A percentile compares a stretch with the other conserved stretches of the same genome.
Evolutionary conservation across 176 grass and related monocot species (phyloP).

Genomic region (Aegilops tauschii): DNA sequence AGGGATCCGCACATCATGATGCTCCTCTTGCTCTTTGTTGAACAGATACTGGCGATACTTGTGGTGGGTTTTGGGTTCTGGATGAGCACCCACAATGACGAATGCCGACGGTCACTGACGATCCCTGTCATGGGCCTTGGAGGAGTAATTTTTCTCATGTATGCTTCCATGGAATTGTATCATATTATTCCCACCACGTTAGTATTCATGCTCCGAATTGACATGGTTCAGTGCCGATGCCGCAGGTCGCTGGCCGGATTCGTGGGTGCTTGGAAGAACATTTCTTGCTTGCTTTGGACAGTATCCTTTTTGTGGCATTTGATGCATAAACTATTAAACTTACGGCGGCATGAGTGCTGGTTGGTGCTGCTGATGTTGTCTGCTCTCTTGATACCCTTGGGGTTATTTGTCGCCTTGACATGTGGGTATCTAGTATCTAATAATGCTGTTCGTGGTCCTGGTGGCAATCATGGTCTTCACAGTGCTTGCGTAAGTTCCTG

Average conservation of each 20-base stretch:
- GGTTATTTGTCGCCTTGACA: conserved; percentile 62
- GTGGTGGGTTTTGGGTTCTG: conserved; percentile 89
- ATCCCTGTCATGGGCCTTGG: conserved; percentile 86
- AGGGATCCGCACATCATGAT: conserved; percentile 4
- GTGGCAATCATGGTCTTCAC: conserved; percentile 93
- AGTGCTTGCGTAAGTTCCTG: conserved; percentile 79
- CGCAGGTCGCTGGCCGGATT: conserved; percentile 92
- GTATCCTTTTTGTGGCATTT: conserved; percentile 67
- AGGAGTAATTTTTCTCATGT: conserved; percentile 84
- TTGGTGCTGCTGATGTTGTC: neutral
- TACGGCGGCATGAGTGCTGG: conserved; percentile 16
- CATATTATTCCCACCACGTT: neutral
- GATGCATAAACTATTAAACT: conserved; percentile 2
- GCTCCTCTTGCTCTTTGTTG: neutral
- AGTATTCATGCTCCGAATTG: neutral
- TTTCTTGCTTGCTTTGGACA: conserved; percentile 75
- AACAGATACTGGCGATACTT: conserved; percentile 77
- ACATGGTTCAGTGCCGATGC: conserved; percentile 12
- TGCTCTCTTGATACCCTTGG: conserved; percentile 21
- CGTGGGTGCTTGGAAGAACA: conserved; percentile 87
- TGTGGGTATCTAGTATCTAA: conserved; percentile 66
- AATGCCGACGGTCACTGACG: conserved; percentile 76
- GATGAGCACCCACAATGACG: conserved; percentile 90
- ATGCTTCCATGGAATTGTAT: conserved; percentile 9
- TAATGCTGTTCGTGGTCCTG: conserved; percentile 75